Evolutionary conservation across 2,329 filamentous ascomycete species (phyloP).

Genomic region (Zasmidium cellare): DNA sequence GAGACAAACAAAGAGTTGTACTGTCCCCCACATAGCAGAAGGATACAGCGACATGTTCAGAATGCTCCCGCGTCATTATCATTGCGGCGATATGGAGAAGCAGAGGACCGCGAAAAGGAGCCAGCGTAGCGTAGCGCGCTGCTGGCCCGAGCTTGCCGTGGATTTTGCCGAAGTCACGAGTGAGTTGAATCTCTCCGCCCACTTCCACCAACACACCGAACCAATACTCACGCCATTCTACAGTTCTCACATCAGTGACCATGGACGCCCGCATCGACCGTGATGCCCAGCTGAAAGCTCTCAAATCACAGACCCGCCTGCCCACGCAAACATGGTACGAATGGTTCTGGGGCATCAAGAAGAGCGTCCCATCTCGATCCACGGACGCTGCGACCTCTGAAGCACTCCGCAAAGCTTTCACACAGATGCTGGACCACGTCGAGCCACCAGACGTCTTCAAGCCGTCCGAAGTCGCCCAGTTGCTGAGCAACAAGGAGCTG

Average conservation of each 20-base stretch:
- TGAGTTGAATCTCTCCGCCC: not conserved
- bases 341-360: slow-evolving; percentile 22
- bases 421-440: slow-evolving; percentile 30
- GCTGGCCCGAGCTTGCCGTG: not conserved
- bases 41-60: not conserved
- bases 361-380: slow-evolving; percentile 17
- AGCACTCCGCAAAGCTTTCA: slow-evolving; percentile 26
- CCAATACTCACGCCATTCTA: not conserved
- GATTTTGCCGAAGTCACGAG: not conserved
- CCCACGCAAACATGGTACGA: slow-evolving; percentile 25
- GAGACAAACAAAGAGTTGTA: not conserved
- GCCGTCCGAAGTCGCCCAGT: slow-evolving; percentile 50
- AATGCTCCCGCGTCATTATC: not conserved
- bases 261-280: slow-evolving; percentile 27
- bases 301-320: slow-evolving; percentile 18
- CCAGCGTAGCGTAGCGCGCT: not conserved
- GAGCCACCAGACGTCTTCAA: slow-evolving; percentile 52
- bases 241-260: slow-evolving; percentile 2
- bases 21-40: not conserved
- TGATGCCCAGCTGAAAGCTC: slow-evolving; percentile 19
- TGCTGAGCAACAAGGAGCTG: slow-evolving; percentile 44
- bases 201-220: not conserved
- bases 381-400: slow-evolving; percentile 30
- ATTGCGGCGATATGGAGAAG: not conserved
- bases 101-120: not conserved